A percentile compares a stretch with the other conserved stretches of the same genome.
phyloP scores from a whole-genome alignment of 148 eudicot genomes.

The Fagopyrum tataricum region DNA sequence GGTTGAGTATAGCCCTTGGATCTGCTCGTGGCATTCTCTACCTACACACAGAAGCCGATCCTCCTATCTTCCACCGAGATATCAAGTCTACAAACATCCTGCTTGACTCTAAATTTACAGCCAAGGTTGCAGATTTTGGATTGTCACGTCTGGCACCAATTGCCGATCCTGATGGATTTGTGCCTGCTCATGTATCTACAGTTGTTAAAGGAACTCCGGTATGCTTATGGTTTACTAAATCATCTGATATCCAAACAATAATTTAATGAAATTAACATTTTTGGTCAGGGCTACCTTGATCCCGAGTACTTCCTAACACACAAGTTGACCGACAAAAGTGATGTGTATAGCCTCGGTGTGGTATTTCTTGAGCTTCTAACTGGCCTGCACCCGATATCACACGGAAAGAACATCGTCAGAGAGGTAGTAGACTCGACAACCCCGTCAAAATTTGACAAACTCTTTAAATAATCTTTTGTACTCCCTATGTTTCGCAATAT shows the following conservation, averaged over 20 bases:
- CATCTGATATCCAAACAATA: background rate
- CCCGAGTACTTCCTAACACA: conserved; percentile 83
- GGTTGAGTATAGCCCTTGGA: conserved; percentile 69
- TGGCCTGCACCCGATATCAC: conserved; percentile 63
- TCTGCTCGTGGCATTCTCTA: conserved; percentile 80
- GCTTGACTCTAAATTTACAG: conserved; percentile 49
- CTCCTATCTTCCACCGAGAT: conserved; percentile 90
- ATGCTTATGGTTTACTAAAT: conserved; percentile 16
- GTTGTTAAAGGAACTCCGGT: conserved; percentile 92
- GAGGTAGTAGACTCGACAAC: conserved; percentile 35
- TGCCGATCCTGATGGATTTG: conserved; percentile 47
- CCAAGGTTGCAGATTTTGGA: conserved; percentile 97
- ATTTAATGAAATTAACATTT: background rate
- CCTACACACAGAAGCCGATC: conserved; percentile 86
- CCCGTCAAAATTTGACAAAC: background rate
- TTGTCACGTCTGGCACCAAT: conserved; percentile 82
- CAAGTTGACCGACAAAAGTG: conserved; percentile 77
- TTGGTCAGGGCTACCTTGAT: conserved; percentile 77
- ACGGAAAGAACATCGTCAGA: conserved; percentile 77
- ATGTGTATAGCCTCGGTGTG: conserved; percentile 80
- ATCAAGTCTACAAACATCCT: conserved; percentile 87
- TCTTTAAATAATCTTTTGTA: background rate
- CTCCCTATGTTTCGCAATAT: no score
- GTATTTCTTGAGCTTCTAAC: conserved; percentile 80
- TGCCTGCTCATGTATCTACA: conserved; percentile 62